Percentiles rank a stretch among this genome's conserved stretches.
Evolutionary conservation across 129 eudicot species (phyloP).

Genomic region (Dittrichia graveolens): DNA sequence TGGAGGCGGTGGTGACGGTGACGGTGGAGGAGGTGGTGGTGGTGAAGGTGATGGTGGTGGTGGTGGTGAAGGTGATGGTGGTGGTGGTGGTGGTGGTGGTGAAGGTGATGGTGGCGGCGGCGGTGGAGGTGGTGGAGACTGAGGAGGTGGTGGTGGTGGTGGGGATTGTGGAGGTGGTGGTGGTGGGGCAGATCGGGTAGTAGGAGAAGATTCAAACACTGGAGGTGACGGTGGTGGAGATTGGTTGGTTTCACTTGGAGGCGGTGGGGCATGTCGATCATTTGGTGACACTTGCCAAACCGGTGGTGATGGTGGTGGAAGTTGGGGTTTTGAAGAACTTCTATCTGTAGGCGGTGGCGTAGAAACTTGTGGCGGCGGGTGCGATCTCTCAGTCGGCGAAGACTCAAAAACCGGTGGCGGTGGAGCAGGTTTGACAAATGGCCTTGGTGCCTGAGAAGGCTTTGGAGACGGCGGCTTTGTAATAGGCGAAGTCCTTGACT

Average conservation of each 20-base stretch:
- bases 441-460: conserved; percentile 32
- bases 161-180: conserved; percentile 31
- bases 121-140: conserved; percentile 25
- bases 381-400: conserved; percentile 47
- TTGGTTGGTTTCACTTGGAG: conserved; percentile 36
- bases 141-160: conserved; percentile 29
- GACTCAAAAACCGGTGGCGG: conserved; percentile 55
- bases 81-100: conserved; percentile 30
- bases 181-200: conserved; percentile 35
- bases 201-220: conserved; percentile 27
- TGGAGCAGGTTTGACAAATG: conserved; percentile 20
- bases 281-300: conserved; percentile 33
- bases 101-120: conserved; percentile 24
- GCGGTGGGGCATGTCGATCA: conserved; percentile 36
- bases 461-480: conserved; percentile 39
- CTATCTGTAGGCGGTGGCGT: no score
- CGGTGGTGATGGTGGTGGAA: conserved; percentile 45
- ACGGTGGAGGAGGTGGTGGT: conserved; percentile 24
- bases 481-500: conserved; percentile 26
- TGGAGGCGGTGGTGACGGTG: conserved; percentile 28
- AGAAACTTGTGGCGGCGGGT: conserved; percentile 49
- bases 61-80: conserved; percentile 26
- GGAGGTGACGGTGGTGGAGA: conserved; percentile 32
- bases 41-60: conserved; percentile 33
- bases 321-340: background rate